Conservation (phyloP, 176 grass and related monocot species). For the Phoenix dactylifera region DNA sequence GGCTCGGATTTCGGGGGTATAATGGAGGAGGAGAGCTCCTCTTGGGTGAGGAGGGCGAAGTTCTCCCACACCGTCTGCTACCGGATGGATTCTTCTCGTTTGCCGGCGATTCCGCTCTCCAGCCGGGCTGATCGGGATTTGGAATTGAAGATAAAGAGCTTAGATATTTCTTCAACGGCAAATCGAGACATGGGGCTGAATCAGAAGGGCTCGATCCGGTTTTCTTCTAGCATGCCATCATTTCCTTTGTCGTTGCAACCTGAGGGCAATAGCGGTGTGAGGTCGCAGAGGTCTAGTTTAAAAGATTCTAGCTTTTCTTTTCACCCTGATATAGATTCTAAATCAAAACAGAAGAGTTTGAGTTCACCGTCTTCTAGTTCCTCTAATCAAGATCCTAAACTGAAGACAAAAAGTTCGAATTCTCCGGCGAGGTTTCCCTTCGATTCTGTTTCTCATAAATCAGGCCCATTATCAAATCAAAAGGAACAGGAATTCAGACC, state of each 20-base stretch:
- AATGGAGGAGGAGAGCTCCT: conserved; percentile 77
- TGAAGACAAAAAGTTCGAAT: conserved; percentile 7
- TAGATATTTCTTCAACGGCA: conserved; percentile 21
- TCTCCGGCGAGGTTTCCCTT: conserved; percentile 19
- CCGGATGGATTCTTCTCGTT: conserved; percentile 12
- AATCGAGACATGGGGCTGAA: conserved; percentile 1
- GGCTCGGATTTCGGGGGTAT: not conserved
- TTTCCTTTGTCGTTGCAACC: conserved; percentile 16
- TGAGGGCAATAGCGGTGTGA: conserved; percentile 10
- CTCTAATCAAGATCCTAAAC: conserved; percentile 35
- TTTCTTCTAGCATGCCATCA: conserved; percentile 23
- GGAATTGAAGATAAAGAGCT: conserved; percentile 22
- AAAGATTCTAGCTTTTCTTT: conserved; percentile 11
- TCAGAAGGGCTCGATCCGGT: conserved; percentile 14
- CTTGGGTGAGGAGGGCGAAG: conserved; percentile 78
- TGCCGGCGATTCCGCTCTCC: not conserved
- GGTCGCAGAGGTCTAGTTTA: conserved; percentile 1
- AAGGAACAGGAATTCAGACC: conserved; percentile 10
- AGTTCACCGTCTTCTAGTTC: not conserved
- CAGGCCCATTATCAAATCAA: not conserved
- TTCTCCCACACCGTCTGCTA: conserved; percentile 58
- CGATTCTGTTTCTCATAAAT: conserved; percentile 15
- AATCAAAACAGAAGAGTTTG: conserved; percentile 2
- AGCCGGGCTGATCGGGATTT: conserved; percentile 29
- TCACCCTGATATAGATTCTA: conserved; percentile 10